phyloP scores from a whole-genome alignment of 176 grass and related monocot genomes.

The Triticum turgidum region DNA sequence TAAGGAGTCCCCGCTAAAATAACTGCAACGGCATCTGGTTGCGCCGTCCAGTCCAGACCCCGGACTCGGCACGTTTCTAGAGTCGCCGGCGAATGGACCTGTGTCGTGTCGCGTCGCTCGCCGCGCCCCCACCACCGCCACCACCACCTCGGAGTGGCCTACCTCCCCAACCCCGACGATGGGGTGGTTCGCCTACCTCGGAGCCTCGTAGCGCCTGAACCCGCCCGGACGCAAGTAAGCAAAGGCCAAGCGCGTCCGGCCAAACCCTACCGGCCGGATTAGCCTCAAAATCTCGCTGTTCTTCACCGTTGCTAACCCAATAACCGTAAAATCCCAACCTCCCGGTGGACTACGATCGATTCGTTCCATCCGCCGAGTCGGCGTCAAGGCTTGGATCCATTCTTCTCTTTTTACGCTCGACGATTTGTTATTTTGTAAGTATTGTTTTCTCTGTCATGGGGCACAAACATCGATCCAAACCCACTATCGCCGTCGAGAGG shows the following conservation, averaged over 20 bases:
- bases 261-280: background rate
- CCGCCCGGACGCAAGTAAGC: no score
- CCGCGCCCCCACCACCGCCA: background rate
- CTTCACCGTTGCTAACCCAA: background rate
- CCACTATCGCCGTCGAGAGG: background rate
- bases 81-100: constrained; percentile 1
- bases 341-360: background rate
- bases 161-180: background rate
- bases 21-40: background rate
- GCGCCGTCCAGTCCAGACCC: background rate
- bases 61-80: background rate
- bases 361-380: background rate
- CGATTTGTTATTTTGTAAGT: no score
- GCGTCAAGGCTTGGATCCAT: background rate
- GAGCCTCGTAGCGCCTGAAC: background rate
- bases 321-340: constrained; percentile 1
- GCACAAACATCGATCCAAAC: background rate
- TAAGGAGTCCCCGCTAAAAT: background rate
- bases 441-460: background rate
- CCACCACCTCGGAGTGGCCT: background rate
- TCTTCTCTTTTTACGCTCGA: background rate
- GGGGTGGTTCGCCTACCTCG: constrained; percentile 14
- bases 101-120: background rate
- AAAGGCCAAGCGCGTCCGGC: background rate
- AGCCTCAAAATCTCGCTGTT: constrained; percentile 20